phyloP scores from a whole-genome alignment of 164 flowering plant genomes.

The Akebia trifoliata region DNA sequence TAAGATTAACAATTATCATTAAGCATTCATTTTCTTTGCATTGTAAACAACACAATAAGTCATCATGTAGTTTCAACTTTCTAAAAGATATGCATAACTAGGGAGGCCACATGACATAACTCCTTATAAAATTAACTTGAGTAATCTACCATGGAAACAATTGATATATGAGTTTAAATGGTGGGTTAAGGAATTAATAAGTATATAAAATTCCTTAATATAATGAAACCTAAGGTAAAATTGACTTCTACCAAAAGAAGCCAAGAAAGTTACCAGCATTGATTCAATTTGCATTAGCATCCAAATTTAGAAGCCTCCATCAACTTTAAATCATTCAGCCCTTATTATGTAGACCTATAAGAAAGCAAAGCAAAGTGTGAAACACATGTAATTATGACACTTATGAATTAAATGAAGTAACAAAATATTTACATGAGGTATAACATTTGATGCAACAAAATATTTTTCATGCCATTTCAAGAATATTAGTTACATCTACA shows the following conservation, averaged over 20 bases:
- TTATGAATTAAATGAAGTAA: not conserved
- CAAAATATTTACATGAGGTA: too few relatives aligned
- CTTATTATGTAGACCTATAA: slow-evolving; percentile 1
- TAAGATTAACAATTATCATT: too few relatives aligned
- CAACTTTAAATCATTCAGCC: slow-evolving; percentile 2
- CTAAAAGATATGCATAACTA: too few relatives aligned
- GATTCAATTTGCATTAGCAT: not conserved
- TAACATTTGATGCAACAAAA: too few relatives aligned
- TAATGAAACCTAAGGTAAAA: not conserved
- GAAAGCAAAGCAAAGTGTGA: not conserved
- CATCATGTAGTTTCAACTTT: too few relatives aligned
- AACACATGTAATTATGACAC: not conserved
- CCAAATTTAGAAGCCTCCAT: not conserved
- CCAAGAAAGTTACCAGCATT: not conserved
- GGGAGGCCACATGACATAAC: too few relatives aligned
- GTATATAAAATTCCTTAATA: not conserved
- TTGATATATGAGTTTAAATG: not conserved
- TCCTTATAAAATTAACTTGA: not conserved
- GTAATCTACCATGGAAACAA: not conserved
- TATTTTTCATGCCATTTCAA: too few relatives aligned
- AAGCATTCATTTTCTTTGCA: too few relatives aligned
- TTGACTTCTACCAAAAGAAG: not conserved
- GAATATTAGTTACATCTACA: too few relatives aligned
- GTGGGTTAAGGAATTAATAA: not conserved
- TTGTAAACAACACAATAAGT: too few relatives aligned